These are phyloP conservation scores for Suillus placidus DNA, from an alignment of 768 basidiomycete genomes.

Conservation along the genomic window DNA sequence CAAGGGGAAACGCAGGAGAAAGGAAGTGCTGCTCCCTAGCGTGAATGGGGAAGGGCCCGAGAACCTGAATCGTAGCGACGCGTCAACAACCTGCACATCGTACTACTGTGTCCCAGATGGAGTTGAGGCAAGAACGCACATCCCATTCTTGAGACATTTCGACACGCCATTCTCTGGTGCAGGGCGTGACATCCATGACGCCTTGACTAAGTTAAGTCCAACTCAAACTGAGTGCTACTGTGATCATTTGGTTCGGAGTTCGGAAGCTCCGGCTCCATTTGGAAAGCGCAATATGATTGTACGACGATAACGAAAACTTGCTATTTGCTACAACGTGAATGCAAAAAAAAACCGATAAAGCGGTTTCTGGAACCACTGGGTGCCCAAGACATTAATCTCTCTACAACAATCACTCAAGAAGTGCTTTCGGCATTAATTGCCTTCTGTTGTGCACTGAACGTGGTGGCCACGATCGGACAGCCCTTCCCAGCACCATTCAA, in stretches of 20 bases:
- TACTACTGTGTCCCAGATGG: neutral
- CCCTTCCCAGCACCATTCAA: slow-evolving; percentile 66
- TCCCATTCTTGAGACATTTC: slow-evolving; percentile 32
- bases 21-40: slow-evolving; percentile 83
- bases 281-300: neutral
- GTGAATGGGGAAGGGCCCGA: slow-evolving; percentile 84
- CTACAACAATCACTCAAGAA: slow-evolving; percentile 10
- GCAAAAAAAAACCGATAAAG: neutral
- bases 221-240: no score
- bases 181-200: no score
- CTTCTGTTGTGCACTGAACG: slow-evolving; percentile 47
- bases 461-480: slow-evolving; percentile 67
- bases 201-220: no score
- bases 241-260: neutral
- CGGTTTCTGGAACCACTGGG: neutral
- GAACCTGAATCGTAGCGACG: slow-evolving; percentile 46
- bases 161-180: slow-evolving; percentile 22
- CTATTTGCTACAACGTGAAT: neutral
- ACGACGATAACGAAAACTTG: neutral
- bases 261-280: neutral
- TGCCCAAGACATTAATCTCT: neutral
- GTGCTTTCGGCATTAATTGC: slow-evolving; percentile 20
- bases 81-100: neutral
- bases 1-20: slow-evolving; percentile 74
- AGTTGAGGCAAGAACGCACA: slow-evolving; percentile 21